Base-by-base conservation (phyloP, 2,329 filamentous ascomycete species). In the Rugonectria rugulosa region DNA sequence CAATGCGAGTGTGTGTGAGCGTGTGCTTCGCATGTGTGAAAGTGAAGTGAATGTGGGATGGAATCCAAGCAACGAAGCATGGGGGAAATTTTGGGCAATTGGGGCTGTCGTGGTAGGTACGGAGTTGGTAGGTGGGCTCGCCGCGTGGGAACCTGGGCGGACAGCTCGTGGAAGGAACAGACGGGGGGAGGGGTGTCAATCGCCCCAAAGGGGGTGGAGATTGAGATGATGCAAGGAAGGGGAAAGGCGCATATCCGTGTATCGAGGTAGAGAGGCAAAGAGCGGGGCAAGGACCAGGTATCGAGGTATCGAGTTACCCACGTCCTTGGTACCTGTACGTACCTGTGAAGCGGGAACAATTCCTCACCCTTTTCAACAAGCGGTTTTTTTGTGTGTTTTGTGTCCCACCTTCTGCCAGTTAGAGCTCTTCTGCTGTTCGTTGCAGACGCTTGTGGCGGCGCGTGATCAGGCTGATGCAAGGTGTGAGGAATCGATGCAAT, bases 21-120 rank as follows among this genome's bases (percentile, higher is more conserved):
- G 29, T 32, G 29, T 14, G 29, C 6, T 27, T 6, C 26, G 26
- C 11, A 11, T 27, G 26, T 44, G 48, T 44, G 40, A 29, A 45
- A 34, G 34, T 38, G 41, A 44, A 31, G 24, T 27, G 34, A n/a
- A n/a, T 54, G 63, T 62, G 31, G 63, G 56, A 64, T 66, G 61
- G 61, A 58, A 14, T 32, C 12, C 60, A 53, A 49, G 36, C 49
- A 49, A 49, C n/a, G 12, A 49, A 53, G 51, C 61, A 62, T 64
- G 62, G 62, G 59, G 49, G 60, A 57, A 51, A 43, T 56, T 64
- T 64, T 56, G 14, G 45, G 58, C 62, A 60, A 63, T 62, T 62
- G 63, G 61, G 63, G 61, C 61, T 65, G 61, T 57, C 46, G 53
- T 62, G 52, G 61, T 60, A 61, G 61, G 38, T 53, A 50, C 57